Percentiles rank a stretch among this genome's conserved stretches.
phyloP scores from a whole-genome alignment of 129 eudicot species.

The Kitagawia praeruptora region DNA sequence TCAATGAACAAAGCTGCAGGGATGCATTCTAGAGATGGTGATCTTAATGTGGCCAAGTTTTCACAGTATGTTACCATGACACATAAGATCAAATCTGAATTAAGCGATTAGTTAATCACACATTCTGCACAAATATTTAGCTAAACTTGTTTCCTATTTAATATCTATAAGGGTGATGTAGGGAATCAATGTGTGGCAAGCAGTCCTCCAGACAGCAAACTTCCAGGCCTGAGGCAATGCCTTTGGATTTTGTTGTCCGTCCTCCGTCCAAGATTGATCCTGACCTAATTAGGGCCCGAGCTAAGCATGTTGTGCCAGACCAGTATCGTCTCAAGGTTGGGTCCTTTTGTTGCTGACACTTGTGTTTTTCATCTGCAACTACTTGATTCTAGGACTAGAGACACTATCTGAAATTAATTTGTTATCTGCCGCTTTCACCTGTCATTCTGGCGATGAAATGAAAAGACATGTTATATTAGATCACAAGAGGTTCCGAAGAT shows the following conservation, averaged over 20 bases:
- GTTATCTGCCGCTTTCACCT: not conserved
- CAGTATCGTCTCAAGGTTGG: constrained; percentile 73
- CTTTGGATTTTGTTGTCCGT: constrained; percentile 78
- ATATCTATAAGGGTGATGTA: constrained; percentile 18
- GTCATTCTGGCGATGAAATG: not conserved
- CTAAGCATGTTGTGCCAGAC: constrained; percentile 65
- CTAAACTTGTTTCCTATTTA: not conserved
- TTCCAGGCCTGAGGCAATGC: constrained; percentile 93
- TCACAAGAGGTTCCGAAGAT: not conserved
- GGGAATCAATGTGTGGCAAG: constrained; percentile 59
- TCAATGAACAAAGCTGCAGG: constrained; percentile 52
- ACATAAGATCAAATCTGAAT: not conserved
- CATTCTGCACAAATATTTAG: not conserved
- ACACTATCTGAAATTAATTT: not conserved
- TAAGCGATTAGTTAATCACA: not conserved
- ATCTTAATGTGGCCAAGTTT: constrained; percentile 61
- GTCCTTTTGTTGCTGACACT: constrained; percentile 3
- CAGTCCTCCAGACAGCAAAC: constrained; percentile 59
- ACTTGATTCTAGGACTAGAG: not conserved
- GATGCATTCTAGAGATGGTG: constrained; percentile 76
- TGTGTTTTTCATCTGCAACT: not conserved
- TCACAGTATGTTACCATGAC: constrained; percentile 54
- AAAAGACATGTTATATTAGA: not conserved
- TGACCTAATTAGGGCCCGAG: constrained; percentile 75
- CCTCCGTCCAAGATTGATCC: constrained; percentile 96